Conservation (phyloP, 305 asterid species). For the Ajuga reptans region DNA sequence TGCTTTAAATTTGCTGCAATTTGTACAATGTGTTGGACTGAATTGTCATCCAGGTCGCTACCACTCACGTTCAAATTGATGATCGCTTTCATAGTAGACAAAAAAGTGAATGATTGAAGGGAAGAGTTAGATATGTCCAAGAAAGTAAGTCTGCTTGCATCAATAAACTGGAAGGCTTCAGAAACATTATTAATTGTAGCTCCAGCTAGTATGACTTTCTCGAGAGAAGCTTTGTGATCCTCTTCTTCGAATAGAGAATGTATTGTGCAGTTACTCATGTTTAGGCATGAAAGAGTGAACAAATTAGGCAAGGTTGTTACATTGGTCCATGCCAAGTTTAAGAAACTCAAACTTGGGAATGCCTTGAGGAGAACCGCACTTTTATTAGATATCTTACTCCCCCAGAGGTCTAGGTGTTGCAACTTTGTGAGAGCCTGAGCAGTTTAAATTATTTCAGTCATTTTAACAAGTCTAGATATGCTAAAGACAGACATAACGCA, state of each 20-base stretch:
- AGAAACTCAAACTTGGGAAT: constrained; percentile 52
- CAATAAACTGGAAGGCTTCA: constrained; percentile 43
- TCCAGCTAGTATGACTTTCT: constrained; percentile 55
- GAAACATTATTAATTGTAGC: constrained; percentile 41
- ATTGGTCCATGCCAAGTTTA: constrained; percentile 79
- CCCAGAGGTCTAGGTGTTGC: constrained; percentile 81
- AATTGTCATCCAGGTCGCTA: constrained; percentile 41
- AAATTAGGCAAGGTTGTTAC: constrained; percentile 58
- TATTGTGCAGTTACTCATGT: constrained; percentile 85
- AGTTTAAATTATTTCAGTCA: constrained; percentile 15
- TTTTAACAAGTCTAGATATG: constrained; percentile 7
- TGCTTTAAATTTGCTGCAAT: constrained; percentile 51
- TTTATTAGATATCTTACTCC: constrained; percentile 57
- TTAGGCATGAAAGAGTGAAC: constrained; percentile 49
- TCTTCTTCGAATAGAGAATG: constrained; percentile 46
- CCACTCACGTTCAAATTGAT: constrained; percentile 61
- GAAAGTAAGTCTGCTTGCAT: constrained; percentile 37
- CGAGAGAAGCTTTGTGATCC: constrained; percentile 40
- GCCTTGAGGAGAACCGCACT: constrained; percentile 48
- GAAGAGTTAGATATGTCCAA: constrained; percentile 65
- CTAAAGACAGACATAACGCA: constrained; percentile 7
- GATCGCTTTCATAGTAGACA: constrained; percentile 48
- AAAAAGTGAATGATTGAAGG: constrained; percentile 41
- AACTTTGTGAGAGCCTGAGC: constrained; percentile 56
- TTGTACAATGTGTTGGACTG: constrained; percentile 41